These are phyloP conservation scores for Emmonsiellopsis sp. DNA, from an alignment of 2,329 filamentous ascomycete species.

Conservation along the genomic window DNA sequence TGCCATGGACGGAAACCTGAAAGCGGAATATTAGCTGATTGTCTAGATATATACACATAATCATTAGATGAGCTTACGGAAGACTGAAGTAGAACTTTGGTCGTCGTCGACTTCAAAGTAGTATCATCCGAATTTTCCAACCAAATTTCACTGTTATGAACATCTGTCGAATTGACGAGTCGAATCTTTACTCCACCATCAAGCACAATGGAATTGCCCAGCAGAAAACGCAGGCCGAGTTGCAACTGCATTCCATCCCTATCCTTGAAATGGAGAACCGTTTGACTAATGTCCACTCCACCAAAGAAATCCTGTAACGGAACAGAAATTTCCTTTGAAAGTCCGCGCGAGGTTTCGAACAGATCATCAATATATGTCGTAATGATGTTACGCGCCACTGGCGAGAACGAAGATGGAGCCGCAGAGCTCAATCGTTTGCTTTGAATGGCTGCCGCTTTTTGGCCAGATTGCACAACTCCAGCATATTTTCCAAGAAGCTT, in stretches of 20 bases:
- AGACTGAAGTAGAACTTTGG: constrained; percentile 43
- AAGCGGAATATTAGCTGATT: constrained; percentile 2
- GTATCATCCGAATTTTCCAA: constrained; percentile 43
- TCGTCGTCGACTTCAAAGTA: constrained; percentile 48
- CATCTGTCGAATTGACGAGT: constrained; percentile 48
- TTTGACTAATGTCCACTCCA: constrained; percentile 56
- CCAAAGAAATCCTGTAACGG: constrained; percentile 67
- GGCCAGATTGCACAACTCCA: constrained; percentile 22
- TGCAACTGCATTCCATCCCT: constrained; percentile 67
- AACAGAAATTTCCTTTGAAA: constrained; percentile 56
- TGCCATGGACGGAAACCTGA: constrained; percentile 47
- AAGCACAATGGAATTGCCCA: constrained; percentile 61
- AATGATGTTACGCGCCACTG: constrained; percentile 14
- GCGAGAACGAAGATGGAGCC: constrained; percentile 22
- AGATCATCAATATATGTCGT: constrained; percentile 33
- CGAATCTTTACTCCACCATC: constrained; percentile 53
- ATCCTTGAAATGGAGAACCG: constrained; percentile 59
- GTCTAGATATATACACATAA: not conserved
- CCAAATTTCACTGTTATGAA: constrained; percentile 58
- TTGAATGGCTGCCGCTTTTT: constrained; percentile 17
- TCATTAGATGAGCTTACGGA: constrained; percentile 29
- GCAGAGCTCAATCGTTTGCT: constrained; percentile 9
- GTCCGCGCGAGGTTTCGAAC: constrained; percentile 38
- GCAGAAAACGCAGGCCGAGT: constrained; percentile 60
- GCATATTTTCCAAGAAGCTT: constrained; percentile 47